A percentile compares a stretch with the other conserved stretches of the same genome.
These are phyloP conservation scores for Talinum fruticosum DNA, from an alignment of 148 eudicot species.

Conservation along the genomic window DNA sequence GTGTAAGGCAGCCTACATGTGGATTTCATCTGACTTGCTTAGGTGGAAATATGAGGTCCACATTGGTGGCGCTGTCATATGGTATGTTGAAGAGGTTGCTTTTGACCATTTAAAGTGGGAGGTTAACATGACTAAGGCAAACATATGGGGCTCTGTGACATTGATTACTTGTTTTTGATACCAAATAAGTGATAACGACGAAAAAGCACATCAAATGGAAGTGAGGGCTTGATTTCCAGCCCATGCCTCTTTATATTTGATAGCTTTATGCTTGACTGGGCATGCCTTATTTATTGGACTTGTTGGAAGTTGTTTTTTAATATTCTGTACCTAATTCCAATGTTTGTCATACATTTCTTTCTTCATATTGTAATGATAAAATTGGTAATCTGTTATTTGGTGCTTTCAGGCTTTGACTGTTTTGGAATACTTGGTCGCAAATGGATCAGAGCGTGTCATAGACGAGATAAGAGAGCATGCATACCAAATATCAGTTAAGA, in stretches of 20 bases:
- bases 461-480: slow-evolving; percentile 95
- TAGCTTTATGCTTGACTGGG: not conserved
- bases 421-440: slow-evolving; percentile 86
- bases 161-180: not conserved
- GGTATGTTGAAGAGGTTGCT: not conserved
- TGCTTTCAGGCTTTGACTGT: slow-evolving; percentile 75
- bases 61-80: not conserved
- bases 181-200: not conserved
- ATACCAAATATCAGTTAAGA: slow-evolving; percentile 76
- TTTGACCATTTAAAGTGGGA: not conserved
- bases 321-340: not conserved
- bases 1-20: no score
- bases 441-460: slow-evolving; percentile 93
- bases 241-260: not conserved
- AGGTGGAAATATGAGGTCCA: not conserved
- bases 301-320: no score
- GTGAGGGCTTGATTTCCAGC: not conserved
- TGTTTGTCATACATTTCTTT: not conserved
- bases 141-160: not conserved
- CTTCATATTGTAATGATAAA: not conserved
- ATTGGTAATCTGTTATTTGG: slow-evolving; percentile 4
- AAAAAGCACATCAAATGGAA: not conserved
- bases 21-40: not conserved
- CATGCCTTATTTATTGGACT: not conserved
- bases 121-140: not conserved